Evolutionary conservation across 768 basidiomycete species (phyloP), one percentile per base, ranked within the genome.

Genomic region (Lentinula raphanica): DNA sequence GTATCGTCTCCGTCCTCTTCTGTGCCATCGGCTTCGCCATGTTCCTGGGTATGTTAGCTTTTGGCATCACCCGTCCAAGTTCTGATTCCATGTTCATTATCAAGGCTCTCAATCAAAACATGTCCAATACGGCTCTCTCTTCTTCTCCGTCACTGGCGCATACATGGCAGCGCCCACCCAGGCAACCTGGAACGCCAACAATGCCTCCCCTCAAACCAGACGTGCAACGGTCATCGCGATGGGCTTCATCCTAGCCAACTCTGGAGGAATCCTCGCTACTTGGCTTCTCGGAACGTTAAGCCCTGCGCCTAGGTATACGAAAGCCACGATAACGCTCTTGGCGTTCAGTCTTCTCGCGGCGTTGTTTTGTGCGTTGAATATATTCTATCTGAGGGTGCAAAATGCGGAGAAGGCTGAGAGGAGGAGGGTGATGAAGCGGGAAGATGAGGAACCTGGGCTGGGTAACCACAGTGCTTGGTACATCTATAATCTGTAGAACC

Each of bases 101-200:
- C 3, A 32, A 76, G 77, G 67, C 21, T 78, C 80, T 1, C 56
- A 65, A 8, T 68, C 72, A 5, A 69, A 74, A 46, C 63, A 68
- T 5, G 64, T 79, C 36, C 78, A 78, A 62, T 86, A 86, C 58
- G 81, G 71, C 15, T 79, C 79, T 17, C 71, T 86, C 3, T 86
- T 85, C 72, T 71, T 86, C 55, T 76, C 76, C 4, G 72, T 85
- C 23, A 64, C 78, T 0, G 83, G 84, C 12, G 71, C 77, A 1
- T 86, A 86, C 66, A 69, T 75, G 21, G 67, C 74, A 1, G 81
- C 79, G 3, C 82, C 84, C 3, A 72, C 83, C 0, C 66, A 84
- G 28, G 74, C 75, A 3, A 80, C 84, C 0, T 87, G 86, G 86
- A 69, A 73, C 56, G 78, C 84, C 7, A 86, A 87, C 69, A 87